Evolutionary conservation across 768 basidiomycete genomes (phyloP), one percentile per base, ranked within the genome.

Genomic region (Clavaria fumosa): DNA sequence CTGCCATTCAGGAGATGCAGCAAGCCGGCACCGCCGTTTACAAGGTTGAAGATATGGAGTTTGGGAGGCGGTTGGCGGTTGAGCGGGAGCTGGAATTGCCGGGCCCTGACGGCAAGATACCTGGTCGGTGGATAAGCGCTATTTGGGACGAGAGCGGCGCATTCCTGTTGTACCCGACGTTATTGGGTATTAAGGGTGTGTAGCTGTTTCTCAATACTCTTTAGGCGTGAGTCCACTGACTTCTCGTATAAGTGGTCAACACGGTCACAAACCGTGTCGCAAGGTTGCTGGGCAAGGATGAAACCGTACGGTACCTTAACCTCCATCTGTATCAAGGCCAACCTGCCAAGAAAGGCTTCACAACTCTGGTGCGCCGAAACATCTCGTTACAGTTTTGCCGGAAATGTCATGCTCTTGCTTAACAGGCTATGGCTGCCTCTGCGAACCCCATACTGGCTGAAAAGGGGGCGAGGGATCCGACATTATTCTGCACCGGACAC

Each of bases 61-160:
- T 99, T 50, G 90, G 93, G n/a, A 67, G 93, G 40, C 70, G 93
- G n/a, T 62, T 97, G 44, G 93, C 93, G 3, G 65, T 78, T 21
- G 95, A 99, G 56, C 67, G 84, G 43, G 95, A 97, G 50, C 58
- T 99, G 30, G 90, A 96, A 59, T 60, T 80, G 39, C 75, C 79
- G 24, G 79, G 76, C 9, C 73, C 75, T 3, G 82, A 84, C 51
- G 78, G 78, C 20, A 65, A 62, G 37, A 62, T 71, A 40, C 79
- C 75, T 37, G 83, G 77, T 17, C 71, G 75, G 48, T 89, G 82
- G 67, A 83, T 75, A 19, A 91, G 85, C 52, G 84, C 77, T 1
- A 70, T 89, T n/a, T 99, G 91, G 91, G 95, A 99, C 51, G 95
- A 99, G 58, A 90, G 82, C 44, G 91, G 93, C 4, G 80, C 86